These are phyloP conservation scores for Ophiostoma ulmi DNA, from an alignment of 2,329 filamentous ascomycete species.

Conservation along the genomic window DNA sequence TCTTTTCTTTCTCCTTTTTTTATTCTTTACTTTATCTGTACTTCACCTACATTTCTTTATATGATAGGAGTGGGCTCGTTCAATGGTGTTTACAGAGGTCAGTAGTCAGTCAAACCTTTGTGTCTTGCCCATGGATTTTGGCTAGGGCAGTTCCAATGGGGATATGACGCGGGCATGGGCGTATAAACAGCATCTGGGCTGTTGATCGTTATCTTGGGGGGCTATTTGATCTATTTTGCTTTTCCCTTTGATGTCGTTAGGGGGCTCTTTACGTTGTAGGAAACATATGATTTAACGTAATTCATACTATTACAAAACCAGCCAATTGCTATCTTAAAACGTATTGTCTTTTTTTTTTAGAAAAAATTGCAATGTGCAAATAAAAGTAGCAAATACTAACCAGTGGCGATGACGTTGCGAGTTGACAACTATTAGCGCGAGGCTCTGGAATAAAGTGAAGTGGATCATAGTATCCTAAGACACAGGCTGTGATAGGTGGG, in stretches of 20 bases:
- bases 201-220: background rate
- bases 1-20: background rate
- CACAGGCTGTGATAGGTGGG: background rate
- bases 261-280: background rate
- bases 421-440: slow-evolving; percentile 2
- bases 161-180: background rate
- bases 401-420: background rate
- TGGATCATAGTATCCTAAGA: background rate
- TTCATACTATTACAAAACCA: background rate
- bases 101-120: background rate
- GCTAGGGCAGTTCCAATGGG: background rate
- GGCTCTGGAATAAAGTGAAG: background rate
- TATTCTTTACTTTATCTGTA: background rate
- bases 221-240: background rate
- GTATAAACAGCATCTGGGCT: background rate
- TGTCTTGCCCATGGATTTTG: background rate
- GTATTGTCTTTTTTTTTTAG: background rate
- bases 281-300: background rate
- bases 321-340: background rate
- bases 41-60: background rate
- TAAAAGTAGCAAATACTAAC: background rate
- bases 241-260: background rate
- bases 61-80: background rate
- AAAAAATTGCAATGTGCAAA: background rate
- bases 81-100: background rate